Evolutionary conservation across 192 early-diverging fungal species (phyloP), one percentile per base, ranked within the genome.

Genomic region (Backusella tuberculispora): DNA sequence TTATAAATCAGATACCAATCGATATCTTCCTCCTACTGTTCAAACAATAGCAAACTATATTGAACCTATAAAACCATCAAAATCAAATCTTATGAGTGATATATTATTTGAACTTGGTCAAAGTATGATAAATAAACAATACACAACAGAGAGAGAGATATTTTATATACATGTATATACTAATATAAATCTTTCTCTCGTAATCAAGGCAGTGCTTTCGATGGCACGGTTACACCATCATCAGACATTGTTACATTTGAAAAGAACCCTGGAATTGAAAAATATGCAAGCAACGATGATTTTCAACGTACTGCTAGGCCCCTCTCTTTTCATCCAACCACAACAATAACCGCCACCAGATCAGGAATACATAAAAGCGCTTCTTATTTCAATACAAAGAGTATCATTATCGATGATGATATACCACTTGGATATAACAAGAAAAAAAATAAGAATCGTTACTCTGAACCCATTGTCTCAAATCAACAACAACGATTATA

Each of bases 31-130:
- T 24, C 53, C 29, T 34, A 2, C 29, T 34, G 29, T 34, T 34
- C 29, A 34, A 34, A 34, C 29, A 0, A 34, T 10, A 60, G 24
- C 21, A 13, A 26, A 12, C 53, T 60, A 60, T 4, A 60, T 60
- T 60, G 53, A 60, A 26, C 4, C 53, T 26, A 0, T 60, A 7
- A 8, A 26, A 26, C 53, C 21, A 5, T 24, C 53, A 60, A 19
- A 60, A 26, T 24, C 53, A 60, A 60, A 24, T 26, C 53, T 60
- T 60, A 60, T 60, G 53, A 60, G 53, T 24, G 53, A 60, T 26
- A 60, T 60, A 10, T 26, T 60, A 24, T 26, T 26, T 10, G 53
- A 60, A 24, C 53, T 60, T 26, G 26, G 26, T 60, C 53, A 60
- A 60, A 24, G 53, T 60, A 60, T 13, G 21, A 24, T 21, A 56